Evolutionary conservation across 2,329 filamentous ascomycete species (phyloP).

Genomic region (Akanthomyces dipterigenus): DNA sequence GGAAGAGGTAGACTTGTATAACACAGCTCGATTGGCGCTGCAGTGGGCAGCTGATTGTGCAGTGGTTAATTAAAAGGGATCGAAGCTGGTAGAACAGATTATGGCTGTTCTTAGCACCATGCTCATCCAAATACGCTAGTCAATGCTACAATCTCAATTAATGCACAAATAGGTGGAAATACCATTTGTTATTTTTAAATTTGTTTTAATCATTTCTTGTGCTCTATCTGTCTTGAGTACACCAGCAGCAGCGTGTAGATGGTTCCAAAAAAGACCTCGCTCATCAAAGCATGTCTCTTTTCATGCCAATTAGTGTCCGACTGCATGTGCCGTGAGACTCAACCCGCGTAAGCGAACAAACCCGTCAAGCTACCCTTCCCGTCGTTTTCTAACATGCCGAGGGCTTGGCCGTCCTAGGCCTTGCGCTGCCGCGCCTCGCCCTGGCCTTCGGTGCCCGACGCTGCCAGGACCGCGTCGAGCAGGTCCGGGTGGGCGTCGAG

Average conservation of each 20-base stretch:
- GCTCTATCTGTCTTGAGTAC: background rate
- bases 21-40: background rate
- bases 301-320: background rate
- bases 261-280: background rate
- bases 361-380: too few relatives aligned
- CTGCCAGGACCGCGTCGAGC: slow-evolving; percentile 40
- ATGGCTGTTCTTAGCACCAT: background rate
- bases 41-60: background rate
- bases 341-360: too few relatives aligned
- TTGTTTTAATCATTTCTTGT: background rate
- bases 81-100: background rate
- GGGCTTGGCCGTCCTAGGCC: slow-evolving; percentile 26
- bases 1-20: background rate
- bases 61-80: background rate
- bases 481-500: slow-evolving; percentile 38
- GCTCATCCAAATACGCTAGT: background rate
- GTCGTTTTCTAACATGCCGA: too few relatives aligned
- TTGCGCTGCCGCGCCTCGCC: slow-evolving; percentile 42
- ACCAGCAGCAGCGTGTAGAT: background rate
- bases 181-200: background rate
- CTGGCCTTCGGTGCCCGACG: slow-evolving; percentile 25
- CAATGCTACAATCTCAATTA: background rate
- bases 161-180: slow-evolving; percentile 4
- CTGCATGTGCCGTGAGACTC: background rate
- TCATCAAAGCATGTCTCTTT: background rate